These are phyloP conservation scores for Daldinia bambusicola DNA, from an alignment of 495 filamentous ascomycete species.

Conservation along the genomic window DNA sequence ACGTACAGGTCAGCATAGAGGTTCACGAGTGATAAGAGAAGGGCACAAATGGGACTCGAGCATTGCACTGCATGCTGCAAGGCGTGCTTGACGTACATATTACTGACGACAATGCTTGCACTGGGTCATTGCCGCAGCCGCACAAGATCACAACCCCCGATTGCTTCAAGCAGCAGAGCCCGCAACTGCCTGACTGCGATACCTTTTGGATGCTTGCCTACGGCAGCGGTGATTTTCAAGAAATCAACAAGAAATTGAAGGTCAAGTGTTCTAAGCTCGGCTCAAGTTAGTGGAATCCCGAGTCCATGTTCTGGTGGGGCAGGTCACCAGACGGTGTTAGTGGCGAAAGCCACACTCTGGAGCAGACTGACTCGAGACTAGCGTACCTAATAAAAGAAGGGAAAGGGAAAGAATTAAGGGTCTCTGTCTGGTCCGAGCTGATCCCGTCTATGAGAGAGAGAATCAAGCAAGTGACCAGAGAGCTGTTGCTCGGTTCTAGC, in stretches of 20 bases:
- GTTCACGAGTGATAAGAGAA: slow-evolving; percentile 23
- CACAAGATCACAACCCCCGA: slow-evolving; percentile 44
- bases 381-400: slow-evolving; percentile 34
- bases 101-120: slow-evolving; percentile 45
- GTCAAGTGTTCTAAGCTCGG: slow-evolving; percentile 40
- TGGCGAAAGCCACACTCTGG: slow-evolving; percentile 50
- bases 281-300: slow-evolving; percentile 46
- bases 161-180: slow-evolving; percentile 39
- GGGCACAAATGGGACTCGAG: slow-evolving; percentile 43
- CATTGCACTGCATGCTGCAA: slow-evolving; percentile 53
- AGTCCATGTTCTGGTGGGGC: slow-evolving; percentile 49
- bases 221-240: slow-evolving; percentile 19
- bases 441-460: slow-evolving; percentile 9
- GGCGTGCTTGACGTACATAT: slow-evolving; percentile 51
- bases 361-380: slow-evolving; percentile 46
- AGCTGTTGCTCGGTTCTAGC: slow-evolving; percentile 39
- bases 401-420: slow-evolving; percentile 26
- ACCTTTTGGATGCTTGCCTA: slow-evolving; percentile 7
- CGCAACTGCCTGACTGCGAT: slow-evolving; percentile 34
- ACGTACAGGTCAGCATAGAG: slow-evolving; percentile 39
- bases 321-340: slow-evolving; percentile 53
- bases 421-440: slow-evolving; percentile 18
- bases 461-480: slow-evolving; percentile 25
- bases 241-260: slow-evolving; percentile 39
- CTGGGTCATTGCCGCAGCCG: slow-evolving; percentile 47